A percentile compares a stretch with the other conserved stretches of the same genome.
phyloP scores from a whole-genome alignment of 345 rosid species.

The Linum usitatissimum region DNA sequence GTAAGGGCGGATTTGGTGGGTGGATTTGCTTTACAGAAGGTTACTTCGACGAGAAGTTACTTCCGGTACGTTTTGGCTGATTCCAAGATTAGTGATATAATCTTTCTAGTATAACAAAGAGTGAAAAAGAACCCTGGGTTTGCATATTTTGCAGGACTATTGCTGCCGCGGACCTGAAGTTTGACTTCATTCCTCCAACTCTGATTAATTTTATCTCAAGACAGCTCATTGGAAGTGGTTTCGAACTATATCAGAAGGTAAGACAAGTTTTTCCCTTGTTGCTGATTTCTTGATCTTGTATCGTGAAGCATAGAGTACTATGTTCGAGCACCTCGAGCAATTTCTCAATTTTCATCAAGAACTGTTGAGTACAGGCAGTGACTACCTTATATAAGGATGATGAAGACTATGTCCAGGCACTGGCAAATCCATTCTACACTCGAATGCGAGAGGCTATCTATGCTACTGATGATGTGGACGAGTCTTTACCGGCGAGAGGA shows the following conservation, averaged over 20 bases:
- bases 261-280: slow-evolving; percentile 10
- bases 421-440: slow-evolving; percentile 54
- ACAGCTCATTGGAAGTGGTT: slow-evolving; percentile 84
- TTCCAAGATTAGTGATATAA: background rate
- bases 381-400: slow-evolving; percentile 45
- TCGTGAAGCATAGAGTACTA: too few relatives aligned
- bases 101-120: too few relatives aligned
- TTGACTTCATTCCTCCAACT: slow-evolving; percentile 82
- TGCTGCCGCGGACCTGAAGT: slow-evolving; percentile 66
- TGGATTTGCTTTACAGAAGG: slow-evolving; percentile 84
- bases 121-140: too few relatives aligned
- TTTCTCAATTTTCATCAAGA: background rate
- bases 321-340: background rate
- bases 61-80: slow-evolving; percentile 42
- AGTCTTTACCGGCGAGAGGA: slow-evolving; percentile 2
- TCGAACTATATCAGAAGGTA: slow-evolving; percentile 90
- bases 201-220: slow-evolving; percentile 82
- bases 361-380: slow-evolving; percentile 41
- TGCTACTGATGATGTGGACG: slow-evolving; percentile 11
- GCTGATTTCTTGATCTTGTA: background rate
- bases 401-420: slow-evolving; percentile 56
- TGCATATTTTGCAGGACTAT: slow-evolving; percentile 47
- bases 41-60: slow-evolving; percentile 66
- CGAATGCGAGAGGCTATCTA: slow-evolving; percentile 46
- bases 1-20: slow-evolving; percentile 72